Conservation (phyloP, 345 rosid species). For the Reutealis trisperma region DNA sequence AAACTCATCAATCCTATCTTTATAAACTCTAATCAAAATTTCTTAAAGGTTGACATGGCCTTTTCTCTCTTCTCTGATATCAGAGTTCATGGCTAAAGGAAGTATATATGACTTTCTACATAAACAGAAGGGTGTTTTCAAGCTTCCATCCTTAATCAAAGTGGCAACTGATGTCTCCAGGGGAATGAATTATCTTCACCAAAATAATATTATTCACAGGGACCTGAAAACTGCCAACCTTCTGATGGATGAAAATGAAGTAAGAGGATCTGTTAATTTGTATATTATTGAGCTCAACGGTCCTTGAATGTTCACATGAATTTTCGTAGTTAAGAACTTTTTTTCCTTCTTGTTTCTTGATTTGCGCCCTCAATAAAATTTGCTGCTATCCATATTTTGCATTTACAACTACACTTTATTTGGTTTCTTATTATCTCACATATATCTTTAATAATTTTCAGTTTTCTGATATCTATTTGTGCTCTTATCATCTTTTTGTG, state of each 20-base stretch:
- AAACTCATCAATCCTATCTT: slow-evolving; percentile 17
- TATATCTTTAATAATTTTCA: neutral
- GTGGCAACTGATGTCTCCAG: slow-evolving; percentile 83
- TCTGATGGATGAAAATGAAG: slow-evolving; percentile 97
- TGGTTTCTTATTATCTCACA: neutral
- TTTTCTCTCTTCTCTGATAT: slow-evolving; percentile 28
- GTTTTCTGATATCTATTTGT: neutral
- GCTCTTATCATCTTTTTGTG: neutral
- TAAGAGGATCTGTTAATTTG: slow-evolving; percentile 37
- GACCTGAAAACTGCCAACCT: slow-evolving; percentile 98
- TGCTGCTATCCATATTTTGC: neutral
- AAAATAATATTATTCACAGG: slow-evolving; percentile 91
- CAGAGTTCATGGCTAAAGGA: slow-evolving; percentile 95
- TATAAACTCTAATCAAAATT: slow-evolving; percentile 15
- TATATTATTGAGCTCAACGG: neutral
- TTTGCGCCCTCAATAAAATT: neutral
- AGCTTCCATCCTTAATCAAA: slow-evolving; percentile 77
- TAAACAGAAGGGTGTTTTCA: slow-evolving; percentile 76
- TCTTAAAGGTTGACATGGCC: slow-evolving; percentile 14
- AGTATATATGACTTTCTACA: slow-evolving; percentile 90
- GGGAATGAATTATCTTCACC: slow-evolving; percentile 98
- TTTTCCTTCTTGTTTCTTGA: neutral
- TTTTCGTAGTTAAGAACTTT: neutral
- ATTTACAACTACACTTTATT: neutral
- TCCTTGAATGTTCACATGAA: slow-evolving; percentile 5